A percentile compares a stretch with the other conserved stretches of the same genome.
These are phyloP conservation scores for Inonotus obliquus DNA, from an alignment of 1,284 basidiomycete species.

Conservation along the genomic window DNA sequence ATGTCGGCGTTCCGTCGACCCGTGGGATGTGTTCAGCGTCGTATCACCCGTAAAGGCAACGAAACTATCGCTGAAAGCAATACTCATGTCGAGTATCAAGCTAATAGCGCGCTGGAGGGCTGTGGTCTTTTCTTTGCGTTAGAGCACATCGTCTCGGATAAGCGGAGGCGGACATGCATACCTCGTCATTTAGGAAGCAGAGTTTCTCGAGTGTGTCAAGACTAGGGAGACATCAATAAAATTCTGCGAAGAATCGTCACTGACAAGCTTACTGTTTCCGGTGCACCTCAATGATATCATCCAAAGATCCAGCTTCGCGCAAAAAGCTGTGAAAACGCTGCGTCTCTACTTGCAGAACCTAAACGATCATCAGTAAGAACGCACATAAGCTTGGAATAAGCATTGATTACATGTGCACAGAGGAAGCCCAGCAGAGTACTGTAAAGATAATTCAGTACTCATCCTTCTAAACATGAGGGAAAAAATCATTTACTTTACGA, in stretches of 20 bases:
- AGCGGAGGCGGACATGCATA: slow-evolving; percentile 30
- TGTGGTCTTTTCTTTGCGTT: slow-evolving; percentile 42
- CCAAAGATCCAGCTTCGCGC: slow-evolving; percentile 55
- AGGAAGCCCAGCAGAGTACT: slow-evolving; percentile 74
- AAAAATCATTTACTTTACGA: slow-evolving; percentile 69
- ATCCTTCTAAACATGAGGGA: slow-evolving; percentile 8
- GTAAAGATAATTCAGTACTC: slow-evolving; percentile 7
- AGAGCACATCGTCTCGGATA: not conserved
- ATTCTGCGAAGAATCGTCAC: slow-evolving; percentile 10
- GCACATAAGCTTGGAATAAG: not conserved
- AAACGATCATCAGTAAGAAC: slow-evolving; percentile 7
- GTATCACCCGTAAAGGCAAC: slow-evolving; percentile 54
- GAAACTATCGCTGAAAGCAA: slow-evolving; percentile 64
- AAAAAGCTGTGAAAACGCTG: slow-evolving; percentile 54
- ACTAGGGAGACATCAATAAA: slow-evolving; percentile 34
- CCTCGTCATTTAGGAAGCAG: slow-evolving; percentile 65
- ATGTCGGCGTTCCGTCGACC: slow-evolving; percentile 4
- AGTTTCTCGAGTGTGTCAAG: slow-evolving; percentile 56
- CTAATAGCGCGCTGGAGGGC: slow-evolving; percentile 60
- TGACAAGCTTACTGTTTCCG: slow-evolving; percentile 57
- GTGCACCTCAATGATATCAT: slow-evolving; percentile 73
- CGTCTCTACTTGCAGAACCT: slow-evolving; percentile 68
- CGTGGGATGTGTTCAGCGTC: slow-evolving; percentile 33
- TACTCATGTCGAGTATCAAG: slow-evolving; percentile 67
- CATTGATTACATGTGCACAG: slow-evolving; percentile 56